Evolutionary conservation across 75 land plant species (phyloP).

Genomic region (Azolla pinnata): DNA sequence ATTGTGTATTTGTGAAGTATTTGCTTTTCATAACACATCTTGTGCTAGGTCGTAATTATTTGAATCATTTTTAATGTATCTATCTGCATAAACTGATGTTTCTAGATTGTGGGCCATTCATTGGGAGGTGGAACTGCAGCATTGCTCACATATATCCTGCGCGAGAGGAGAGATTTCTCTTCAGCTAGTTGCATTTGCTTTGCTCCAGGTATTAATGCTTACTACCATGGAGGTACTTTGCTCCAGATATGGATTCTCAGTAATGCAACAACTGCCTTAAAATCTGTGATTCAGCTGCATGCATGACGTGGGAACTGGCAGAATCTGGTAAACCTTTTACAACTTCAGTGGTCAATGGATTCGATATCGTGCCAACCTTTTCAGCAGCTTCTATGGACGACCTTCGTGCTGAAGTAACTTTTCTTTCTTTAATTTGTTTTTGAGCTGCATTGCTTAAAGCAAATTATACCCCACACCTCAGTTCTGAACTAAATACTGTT

Average conservation of each 20-base stretch:
- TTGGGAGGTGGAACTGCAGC: constrained; percentile 99
- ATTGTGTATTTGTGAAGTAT: too few relatives aligned
- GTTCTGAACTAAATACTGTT: too few relatives aligned
- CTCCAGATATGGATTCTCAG: too few relatives aligned
- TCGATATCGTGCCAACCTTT: constrained; percentile 89
- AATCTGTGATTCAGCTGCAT: constrained; percentile 68
- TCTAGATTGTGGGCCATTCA: constrained; percentile 98
- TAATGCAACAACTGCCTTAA: too few relatives aligned
- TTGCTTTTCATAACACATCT: too few relatives aligned
- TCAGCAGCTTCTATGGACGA: constrained; percentile 75
- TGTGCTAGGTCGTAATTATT: too few relatives aligned
- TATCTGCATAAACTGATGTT: too few relatives aligned
- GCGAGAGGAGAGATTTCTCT: constrained; percentile 68
- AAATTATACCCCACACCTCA: too few relatives aligned
- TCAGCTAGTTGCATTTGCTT: constrained; percentile 74
- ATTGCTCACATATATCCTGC: constrained; percentile 72
- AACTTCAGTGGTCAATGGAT: constrained; percentile 64
- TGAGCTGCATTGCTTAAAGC: too few relatives aligned
- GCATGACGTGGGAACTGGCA: constrained; percentile 97
- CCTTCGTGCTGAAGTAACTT: constrained; percentile 71
- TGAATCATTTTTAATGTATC: too few relatives aligned
- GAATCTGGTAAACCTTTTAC: constrained; percentile 79
- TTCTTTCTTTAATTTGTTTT: too few relatives aligned
- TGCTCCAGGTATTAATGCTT: constrained; percentile 99
- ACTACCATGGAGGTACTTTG: too few relatives aligned